A percentile compares a stretch with the other conserved stretches of the same genome.
These are phyloP conservation scores for Debaryomyces castellii DNA, from an alignment of 805 yeast genomes.

Conservation along the genomic window DNA sequence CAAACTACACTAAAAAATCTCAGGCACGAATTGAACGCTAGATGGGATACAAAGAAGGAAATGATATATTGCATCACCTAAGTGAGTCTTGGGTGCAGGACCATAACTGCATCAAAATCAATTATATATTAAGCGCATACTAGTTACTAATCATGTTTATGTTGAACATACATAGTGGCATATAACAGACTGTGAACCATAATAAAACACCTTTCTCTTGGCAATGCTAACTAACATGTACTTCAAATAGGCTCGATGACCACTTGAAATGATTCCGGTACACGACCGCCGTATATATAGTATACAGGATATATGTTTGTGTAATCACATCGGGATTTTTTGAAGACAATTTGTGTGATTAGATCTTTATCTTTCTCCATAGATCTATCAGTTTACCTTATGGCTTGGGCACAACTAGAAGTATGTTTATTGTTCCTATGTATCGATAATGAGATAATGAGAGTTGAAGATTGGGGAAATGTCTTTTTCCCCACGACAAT, in stretches of 20 bases:
- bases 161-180: too few relatives aligned
- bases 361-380: background rate
- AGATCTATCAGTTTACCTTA: conserved; percentile 2
- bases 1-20: too few relatives aligned
- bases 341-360: background rate
- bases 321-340: background rate
- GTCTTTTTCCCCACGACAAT: background rate
- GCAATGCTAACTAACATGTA: too few relatives aligned
- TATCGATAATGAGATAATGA: background rate
- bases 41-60: background rate
- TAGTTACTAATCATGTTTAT: too few relatives aligned
- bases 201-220: too few relatives aligned
- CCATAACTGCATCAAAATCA: too few relatives aligned
- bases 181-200: too few relatives aligned
- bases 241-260: background rate
- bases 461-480: background rate
- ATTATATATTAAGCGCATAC: too few relatives aligned
- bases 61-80: background rate
- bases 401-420: conserved; percentile 35
- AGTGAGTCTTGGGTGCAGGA: too few relatives aligned
- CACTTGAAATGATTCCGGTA: background rate
- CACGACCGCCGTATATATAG: background rate
- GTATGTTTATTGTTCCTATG: conserved; percentile 23
- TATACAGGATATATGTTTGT: background rate
- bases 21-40: background rate